Base-by-base conservation (phyloP, 2,329 filamentous ascomycete genomes). In the Epicoccum nigrum region DNA sequence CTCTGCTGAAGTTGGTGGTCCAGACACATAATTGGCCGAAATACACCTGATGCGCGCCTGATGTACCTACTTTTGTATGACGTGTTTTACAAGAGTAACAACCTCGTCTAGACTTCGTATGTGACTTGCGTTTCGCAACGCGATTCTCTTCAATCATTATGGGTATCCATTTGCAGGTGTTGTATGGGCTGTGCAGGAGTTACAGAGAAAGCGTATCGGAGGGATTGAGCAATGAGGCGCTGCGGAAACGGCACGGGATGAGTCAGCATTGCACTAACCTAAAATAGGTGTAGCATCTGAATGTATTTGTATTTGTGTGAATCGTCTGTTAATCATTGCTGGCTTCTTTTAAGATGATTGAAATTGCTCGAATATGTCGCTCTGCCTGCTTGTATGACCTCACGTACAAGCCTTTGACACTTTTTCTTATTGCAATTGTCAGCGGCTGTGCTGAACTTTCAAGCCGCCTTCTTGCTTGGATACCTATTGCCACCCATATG, bases 11-110 rank as follows among this genome's bases (percentile, higher is more conserved):
- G n/a, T n/a, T n/a, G n/a, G n/a, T n/a, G n/a, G n/a, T n/a, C n/a
- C n/a, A n/a, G n/a, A 5, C 11, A 11, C 15, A 11, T 44, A 27
- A 50, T 50, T 50, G 34, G 33, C 40, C 33, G 32, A n/a, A 12
- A 40, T 28, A n/a, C n/a, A 28, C n/a, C n/a, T 8, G 16, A 46
- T 38, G 16, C n/a, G 16, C n/a, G 27, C n/a, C n/a, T 8, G 16
- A 46, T 38, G 16, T n/a, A 52, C 57, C 15, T 54, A 68, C 68
- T 58, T 70, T 70, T 9, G 64, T 66, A 48, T 70, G 68, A 15
- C 67, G 59, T 38, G 66, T 61, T 51, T 71, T 71, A 54, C 68
- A 71, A 37, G 65, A 61, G 19, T 60, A 57, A 42, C 68, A 71
- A 13, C 68, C 68, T 37, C 60, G 67, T 12, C 68, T 61, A 11